Evolutionary conservation across 2,329 filamentous ascomycete genomes (phyloP).

Genomic region (Talaromyces islandicus): DNA sequence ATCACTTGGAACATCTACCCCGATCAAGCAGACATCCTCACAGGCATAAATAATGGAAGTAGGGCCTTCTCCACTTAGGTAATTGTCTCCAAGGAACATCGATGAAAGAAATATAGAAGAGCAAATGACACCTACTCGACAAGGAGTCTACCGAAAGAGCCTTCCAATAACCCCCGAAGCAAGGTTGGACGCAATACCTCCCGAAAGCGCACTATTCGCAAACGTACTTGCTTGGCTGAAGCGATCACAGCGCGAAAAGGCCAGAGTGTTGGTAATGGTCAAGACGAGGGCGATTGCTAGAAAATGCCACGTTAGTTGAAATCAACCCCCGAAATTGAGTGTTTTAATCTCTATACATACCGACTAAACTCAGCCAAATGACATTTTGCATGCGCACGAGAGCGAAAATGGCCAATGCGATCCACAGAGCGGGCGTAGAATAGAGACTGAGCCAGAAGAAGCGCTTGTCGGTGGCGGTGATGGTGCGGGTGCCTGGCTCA

Average conservation of each 20-base stretch:
- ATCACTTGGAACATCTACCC: not conserved
- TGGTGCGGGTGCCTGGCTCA: slow-evolving; percentile 36
- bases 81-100: not conserved
- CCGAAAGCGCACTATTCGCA: slow-evolving; percentile 50
- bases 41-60: not conserved
- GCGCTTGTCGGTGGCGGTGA: slow-evolving; percentile 44
- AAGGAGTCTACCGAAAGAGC: slow-evolving; percentile 41
- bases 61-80: not conserved
- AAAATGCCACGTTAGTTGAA: not conserved
- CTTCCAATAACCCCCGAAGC: slow-evolving; percentile 51
- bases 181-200: slow-evolving; percentile 49
- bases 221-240: slow-evolving; percentile 54
- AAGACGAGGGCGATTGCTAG: slow-evolving; percentile 44
- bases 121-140: not conserved
- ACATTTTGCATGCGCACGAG: slow-evolving; percentile 40
- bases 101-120: not conserved
- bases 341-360: slow-evolving; percentile 27
- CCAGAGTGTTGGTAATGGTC: slow-evolving; percentile 47
- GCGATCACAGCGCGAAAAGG: slow-evolving; percentile 47
- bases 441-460: slow-evolving; percentile 50
- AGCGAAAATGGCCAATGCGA: slow-evolving; percentile 42
- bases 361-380: slow-evolving; percentile 47
- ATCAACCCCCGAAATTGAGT: not conserved
- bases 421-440: slow-evolving; percentile 42
- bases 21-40: not conserved